Base-by-base conservation (phyloP, 73 alveolate genomes). In the Effrenium voratum region DNA sequence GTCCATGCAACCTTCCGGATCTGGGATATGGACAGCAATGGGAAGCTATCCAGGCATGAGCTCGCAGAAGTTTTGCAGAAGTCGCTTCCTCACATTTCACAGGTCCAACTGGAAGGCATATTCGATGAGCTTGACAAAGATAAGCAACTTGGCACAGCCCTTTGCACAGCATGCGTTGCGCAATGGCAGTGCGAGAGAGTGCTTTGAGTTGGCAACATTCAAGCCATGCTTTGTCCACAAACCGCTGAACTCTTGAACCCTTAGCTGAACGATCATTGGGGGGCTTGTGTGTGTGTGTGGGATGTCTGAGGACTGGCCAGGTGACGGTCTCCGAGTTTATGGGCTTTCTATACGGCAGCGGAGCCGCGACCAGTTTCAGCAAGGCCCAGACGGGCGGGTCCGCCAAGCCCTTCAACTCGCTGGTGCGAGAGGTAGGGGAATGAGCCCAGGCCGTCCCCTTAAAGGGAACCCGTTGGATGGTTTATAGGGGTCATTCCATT, bases 21-120 rank as follows among this genome's bases (percentile, higher is more conserved):
- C 44, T 90, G 97, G 97, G 97, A 90, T 44, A 68, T 73, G 52
- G 97, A 90, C 47, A 76, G 88, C 87, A 90, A 76, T 57, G 97
- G 97, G 88, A 90, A 90, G 87, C 87, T 90, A 34, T 32, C 59
- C 30, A 36, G 75, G n/a, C 19, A 30, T 30, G 97, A 90, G 36
- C 47, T 90, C 36, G 68, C 55, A 24, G 47, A 55, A 22, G 97
- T 90, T 41, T 55, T 90, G 76, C 70, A 80, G 26, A 90, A 90
- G 55, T 86, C 97, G 24, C 66, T 90, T 50, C 97, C 97, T 28
- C 76, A 68, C 32, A 66, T 90, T 34, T 28, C 97, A 32, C 19
- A 38, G 45, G 55, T n/a, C 43, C 83, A 76, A 52, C 26, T 90
- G 79, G 60, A 85, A 38, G 38, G 44, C 50, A 82, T 82, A 49